These are phyloP conservation scores for Ceratocystis variospora DNA, from an alignment of 2,329 filamentous ascomycete species.

Conservation along the genomic window DNA sequence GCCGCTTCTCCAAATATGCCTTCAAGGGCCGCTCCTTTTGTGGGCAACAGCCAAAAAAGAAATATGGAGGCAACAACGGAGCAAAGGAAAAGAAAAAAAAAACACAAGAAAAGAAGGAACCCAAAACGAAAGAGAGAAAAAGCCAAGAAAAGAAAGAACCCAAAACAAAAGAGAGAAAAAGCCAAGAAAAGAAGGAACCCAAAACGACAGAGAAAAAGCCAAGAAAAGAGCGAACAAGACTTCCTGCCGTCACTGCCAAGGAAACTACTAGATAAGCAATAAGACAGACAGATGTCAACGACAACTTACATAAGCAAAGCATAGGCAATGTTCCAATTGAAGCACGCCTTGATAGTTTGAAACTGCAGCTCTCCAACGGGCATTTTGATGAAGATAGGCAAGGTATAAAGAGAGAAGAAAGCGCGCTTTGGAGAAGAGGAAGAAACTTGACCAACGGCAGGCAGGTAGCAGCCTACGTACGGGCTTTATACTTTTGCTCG, in stretches of 20 bases:
- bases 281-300: neutral
- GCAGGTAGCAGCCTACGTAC: neutral
- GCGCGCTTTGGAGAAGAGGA: too few relatives aligned
- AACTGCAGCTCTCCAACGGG: conserved; percentile 14
- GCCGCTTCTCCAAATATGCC: neutral
- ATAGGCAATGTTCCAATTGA: conserved; percentile 19
- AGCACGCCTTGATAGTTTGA: conserved; percentile 9
- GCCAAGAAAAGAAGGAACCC: neutral
- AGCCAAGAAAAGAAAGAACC: too few relatives aligned
- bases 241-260: neutral
- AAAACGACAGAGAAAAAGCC: neutral
- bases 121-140: neutral
- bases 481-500: neutral
- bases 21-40: neutral
- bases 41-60: neutral
- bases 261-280: neutral
- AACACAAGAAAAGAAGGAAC: too few relatives aligned
- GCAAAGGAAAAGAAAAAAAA: too few relatives aligned
- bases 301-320: conserved; percentile 17
- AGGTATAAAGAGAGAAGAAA: neutral
- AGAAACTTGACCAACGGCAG: neutral
- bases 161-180: neutral
- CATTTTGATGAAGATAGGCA: neutral
- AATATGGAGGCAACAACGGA: neutral
- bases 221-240: neutral